Evolutionary conservation across 768 basidiomycete species (phyloP).

Genomic region (Mycena maculata): DNA sequence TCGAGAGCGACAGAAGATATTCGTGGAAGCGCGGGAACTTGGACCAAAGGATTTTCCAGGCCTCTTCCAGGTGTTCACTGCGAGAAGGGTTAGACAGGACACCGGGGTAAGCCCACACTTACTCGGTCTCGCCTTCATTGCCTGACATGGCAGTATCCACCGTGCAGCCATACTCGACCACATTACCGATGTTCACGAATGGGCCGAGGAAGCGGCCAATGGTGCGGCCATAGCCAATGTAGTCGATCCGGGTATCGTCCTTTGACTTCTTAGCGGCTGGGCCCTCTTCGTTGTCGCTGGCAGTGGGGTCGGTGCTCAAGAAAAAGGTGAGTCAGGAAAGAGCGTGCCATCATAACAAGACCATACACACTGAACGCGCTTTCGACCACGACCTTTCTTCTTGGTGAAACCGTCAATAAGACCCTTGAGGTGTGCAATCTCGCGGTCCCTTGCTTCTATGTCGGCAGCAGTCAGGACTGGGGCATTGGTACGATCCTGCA

Average conservation of each 20-base stretch:
- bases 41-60: neutral
- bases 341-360: neutral
- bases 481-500: conserved; percentile 2
- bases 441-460: neutral
- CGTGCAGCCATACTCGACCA: conserved; percentile 3
- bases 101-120: neutral
- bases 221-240: neutral
- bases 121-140: neutral
- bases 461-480: too few species aligned
- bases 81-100: neutral
- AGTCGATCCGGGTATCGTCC: neutral
- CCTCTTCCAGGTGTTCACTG: neutral
- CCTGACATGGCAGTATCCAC: neutral
- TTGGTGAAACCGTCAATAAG: neutral
- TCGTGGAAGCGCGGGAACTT: conserved; percentile 3
- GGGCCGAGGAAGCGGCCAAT: conserved; percentile 3
- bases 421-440: neutral
- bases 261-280: neutral
- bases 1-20: neutral
- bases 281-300: neutral
- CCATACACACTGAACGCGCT: conserved; percentile 4
- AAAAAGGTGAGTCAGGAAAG: neutral
- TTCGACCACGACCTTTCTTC: neutral
- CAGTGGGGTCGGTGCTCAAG: neutral
- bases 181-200: neutral